Evolutionary conservation across 768 basidiomycete species (phyloP).

Genomic region (Tephrocybe sp.): DNA sequence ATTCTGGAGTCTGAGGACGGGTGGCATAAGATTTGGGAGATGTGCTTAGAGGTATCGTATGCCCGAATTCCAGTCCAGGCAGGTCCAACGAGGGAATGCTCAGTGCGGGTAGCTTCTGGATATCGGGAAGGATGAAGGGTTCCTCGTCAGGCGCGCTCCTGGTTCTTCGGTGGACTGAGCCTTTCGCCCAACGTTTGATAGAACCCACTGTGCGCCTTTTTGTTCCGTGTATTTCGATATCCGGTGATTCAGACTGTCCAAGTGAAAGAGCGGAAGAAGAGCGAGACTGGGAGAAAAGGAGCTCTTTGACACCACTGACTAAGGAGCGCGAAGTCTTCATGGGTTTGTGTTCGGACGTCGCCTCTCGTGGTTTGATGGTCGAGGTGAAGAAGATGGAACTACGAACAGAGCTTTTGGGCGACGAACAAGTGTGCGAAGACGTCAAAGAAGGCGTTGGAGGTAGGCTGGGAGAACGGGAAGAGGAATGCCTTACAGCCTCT

Average conservation of each 20-base stretch:
- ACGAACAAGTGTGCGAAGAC: conserved; percentile 20
- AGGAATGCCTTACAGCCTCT: conserved; percentile 19
- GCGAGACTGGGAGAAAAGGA: conserved; percentile 49
- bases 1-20: conserved; percentile 6
- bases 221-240: conserved; percentile 10
- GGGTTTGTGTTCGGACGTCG: conserved; percentile 17
- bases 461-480: conserved; percentile 20
- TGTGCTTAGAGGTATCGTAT: conserved; percentile 13
- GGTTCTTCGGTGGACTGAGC: conserved; percentile 48
- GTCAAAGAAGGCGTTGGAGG: conserved; percentile 38
- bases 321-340: conserved; percentile 44
- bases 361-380: conserved; percentile 8
- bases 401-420: conserved; percentile 17
- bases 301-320: conserved; percentile 59
- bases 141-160: conserved; percentile 48
- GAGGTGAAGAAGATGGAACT: conserved; percentile 14
- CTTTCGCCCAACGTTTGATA: conserved; percentile 50
- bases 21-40: conserved; percentile 12
- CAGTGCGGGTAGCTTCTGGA: conserved; percentile 17
- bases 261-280: conserved; percentile 38
- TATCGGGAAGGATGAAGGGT: conserved; percentile 14
- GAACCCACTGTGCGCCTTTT: conserved; percentile 30
- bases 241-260: conserved; percentile 6
- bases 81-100: conserved; percentile 19
- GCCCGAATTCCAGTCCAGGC: conserved; percentile 24